Evolutionary conservation across 208 protist species (phyloP), one percentile per base, ranked within the genome.

Genomic region (Trypanosoma lewisi): DNA sequence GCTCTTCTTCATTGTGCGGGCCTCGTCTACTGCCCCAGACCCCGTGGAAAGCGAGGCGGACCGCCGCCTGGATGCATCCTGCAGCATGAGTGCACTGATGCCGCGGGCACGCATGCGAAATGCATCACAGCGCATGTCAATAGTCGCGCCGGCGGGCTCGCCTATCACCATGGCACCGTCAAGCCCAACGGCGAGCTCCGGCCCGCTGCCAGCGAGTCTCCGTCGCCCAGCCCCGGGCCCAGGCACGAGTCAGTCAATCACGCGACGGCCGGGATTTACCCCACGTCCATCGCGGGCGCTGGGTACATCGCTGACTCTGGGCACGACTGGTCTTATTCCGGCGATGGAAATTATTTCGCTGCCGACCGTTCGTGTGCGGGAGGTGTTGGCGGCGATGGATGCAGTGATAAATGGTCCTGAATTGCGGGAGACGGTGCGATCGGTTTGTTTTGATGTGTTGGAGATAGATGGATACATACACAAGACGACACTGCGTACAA

Each of bases 401-500:
- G 80, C 71, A 7, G 53, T 93, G 1, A 58, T 90, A 19, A 90
- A 90, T 70, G 78, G 78, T 17, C 14, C 36, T 8, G 75, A 76
- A 34, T 85, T 85, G 37, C 57, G 67, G 23, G 55, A 67, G n/a
- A 63, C 82, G 0, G 73, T 93, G 66, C 83, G 87, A 8, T 82
- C 75, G 73, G 53, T 78, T n/a, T 88, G 82, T 67, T 94, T 88
- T 68, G 25, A 63, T 39, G 63, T 80, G 21, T 49, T 91, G 60
- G 78, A 89, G 58, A 78, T 58, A 5, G 70, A 87, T 47, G 83
- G 80, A 19, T 94, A 83, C 66, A 89, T 94, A n/a, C 83, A 91
- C 75, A 89, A 85, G 65, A 37, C 75, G 17, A 64, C 75, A 28
- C 64, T 93, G 37, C 63, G 42, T 25, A 48, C 36, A 14, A 28